Evolutionary conservation across 129 eudicot species (phyloP), one percentile per base, ranked within the genome.

Genomic region (Flaveria bidentis): DNA sequence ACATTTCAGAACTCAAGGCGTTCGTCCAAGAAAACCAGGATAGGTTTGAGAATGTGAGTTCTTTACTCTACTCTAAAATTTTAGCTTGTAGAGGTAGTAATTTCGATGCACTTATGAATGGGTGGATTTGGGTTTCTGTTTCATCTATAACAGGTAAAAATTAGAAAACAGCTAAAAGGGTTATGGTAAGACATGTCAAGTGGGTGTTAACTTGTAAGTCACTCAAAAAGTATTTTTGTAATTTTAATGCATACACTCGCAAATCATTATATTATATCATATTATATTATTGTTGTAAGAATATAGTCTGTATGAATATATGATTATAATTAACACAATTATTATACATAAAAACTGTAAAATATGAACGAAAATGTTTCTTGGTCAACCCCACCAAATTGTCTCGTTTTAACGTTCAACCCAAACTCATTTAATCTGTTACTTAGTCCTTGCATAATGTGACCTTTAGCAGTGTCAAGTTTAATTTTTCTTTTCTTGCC

Each of bases 21-120:
- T 87, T 44, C 74, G 89, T 90, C 66, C 78, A 78, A 62, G 65
- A 79, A 2, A 89, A 93, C 86, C 87, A 70, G 80, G 96, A 84
- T 50, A 93, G 79, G 83, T 93, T 90, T 93, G 96, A 82, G 76
- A 77, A 51, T 67, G 98, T 93, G 77, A 88, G 98, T 87, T 69
- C 8, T 45, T 22, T 64, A 20, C 2, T 79, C 55, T 28, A 61
- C 50, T 26, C 44, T 23, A 5, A 22, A 13, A 63, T 25, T 25
- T 16, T 60, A 60, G 66, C 36, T 60, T 25, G 7, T 60, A 47
- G 61, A 28, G 74, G 25, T 47, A 42, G 66, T 9, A 58, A 58
- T 58, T 58, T 22, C 8, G 6, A 9, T 11, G 26, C 15, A 60
- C 66, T 11, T 60, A 9, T 55, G 26, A 55, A 60, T 3, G 5